Evolutionary conservation across 768 basidiomycete species (phyloP), one percentile per base, ranked within the genome.

Genomic region (Leucocoprinus birnbaumii): DNA sequence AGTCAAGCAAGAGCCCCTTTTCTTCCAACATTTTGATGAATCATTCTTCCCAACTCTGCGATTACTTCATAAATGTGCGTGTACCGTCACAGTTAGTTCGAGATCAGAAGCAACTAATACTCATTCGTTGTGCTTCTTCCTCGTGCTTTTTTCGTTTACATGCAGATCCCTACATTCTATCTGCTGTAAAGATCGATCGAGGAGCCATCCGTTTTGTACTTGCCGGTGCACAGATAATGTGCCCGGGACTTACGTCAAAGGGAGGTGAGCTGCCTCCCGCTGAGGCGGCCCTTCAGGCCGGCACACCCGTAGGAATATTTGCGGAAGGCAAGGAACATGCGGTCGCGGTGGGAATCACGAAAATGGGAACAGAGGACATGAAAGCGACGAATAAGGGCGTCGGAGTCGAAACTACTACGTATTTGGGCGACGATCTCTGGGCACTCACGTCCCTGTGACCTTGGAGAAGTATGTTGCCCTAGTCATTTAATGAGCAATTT

Each of bases 191-290:
- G 60, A 80, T 98, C 46, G 97, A 99, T 76, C 87, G 96, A 48
- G 97, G 97, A 47, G 97, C 97, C 51, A 99, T 99, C 73, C 91
- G 95, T 31, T 99, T 98, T 72, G 81, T 99, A 37, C 84, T 99
- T 44, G 87, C 86, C 10, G 97, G 93, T 14, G 93, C 93, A 22
- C 86, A 89, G 72, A 94, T 96, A 90, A 96, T 96, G 93, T 94
- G 89, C 62, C 97, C 97, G 3, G 97, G 97, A 19, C 75, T 99
- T 52, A 96, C 97, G 24, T 98, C 96, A 34, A 79, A 85, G 31
- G 95, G 95, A 6, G 96, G 96, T 7, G 82, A 82, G 63, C 82
- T 98, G 0, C 96, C 96, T 0, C 83, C 91, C 8, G 71, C 83
- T 13, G 84, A 85, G 37, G 75, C 73, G 16, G 84, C 80, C 2